Base-by-base conservation (phyloP, 1,284 basidiomycete genomes). In the Ustilago curta region DNA sequence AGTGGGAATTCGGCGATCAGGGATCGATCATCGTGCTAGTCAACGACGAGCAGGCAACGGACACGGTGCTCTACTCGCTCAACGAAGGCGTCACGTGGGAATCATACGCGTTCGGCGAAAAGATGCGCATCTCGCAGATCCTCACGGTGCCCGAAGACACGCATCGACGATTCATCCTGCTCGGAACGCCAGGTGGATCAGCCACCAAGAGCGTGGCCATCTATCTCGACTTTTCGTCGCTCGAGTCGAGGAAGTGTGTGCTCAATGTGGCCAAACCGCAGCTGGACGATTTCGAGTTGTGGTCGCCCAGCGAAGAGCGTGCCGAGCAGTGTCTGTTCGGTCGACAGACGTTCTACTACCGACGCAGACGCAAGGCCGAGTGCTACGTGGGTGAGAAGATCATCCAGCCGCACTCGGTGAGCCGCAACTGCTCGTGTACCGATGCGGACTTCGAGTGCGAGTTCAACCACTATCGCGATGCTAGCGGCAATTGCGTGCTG, bases 1-100 rank as follows among this genome's bases (percentile, higher is more conserved):
- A 97, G 56, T 99, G 95, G 94, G 95, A 97, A 83, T 98, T 95
- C 81, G 96, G 96, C 39, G 97, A 99, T 86, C 96, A 94, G 2
- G 96, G 97, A 8, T 94, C 94, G 0, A 89, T 99, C 66, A 88
- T 99, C 39, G 87, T 99, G 70, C 91, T 99, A 86, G 94, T 91
- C 59, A 97, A 98, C 85, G 97, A 99, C 85, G 95, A 98, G 84
- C 91, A 92, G 64, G 89, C 94, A 0, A 96, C 93, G 2, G 93
- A 97, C 83, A 91, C 92, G 74, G 89, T 98, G 40, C 85, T 95
- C 70, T 98, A 91, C 87, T 93, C 92, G 50, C 92, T 91, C 6
- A 90, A 99, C 84, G 93, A 99, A 83, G 96, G 96, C 3, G 72
- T 90, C 40, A 89, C 85, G 6, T 99, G 97, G 97, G 88, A 90